Evolutionary conservation across 768 basidiomycete genomes (phyloP), one percentile per base, ranked within the genome.

Genomic region (Coprinellus micaceus): DNA sequence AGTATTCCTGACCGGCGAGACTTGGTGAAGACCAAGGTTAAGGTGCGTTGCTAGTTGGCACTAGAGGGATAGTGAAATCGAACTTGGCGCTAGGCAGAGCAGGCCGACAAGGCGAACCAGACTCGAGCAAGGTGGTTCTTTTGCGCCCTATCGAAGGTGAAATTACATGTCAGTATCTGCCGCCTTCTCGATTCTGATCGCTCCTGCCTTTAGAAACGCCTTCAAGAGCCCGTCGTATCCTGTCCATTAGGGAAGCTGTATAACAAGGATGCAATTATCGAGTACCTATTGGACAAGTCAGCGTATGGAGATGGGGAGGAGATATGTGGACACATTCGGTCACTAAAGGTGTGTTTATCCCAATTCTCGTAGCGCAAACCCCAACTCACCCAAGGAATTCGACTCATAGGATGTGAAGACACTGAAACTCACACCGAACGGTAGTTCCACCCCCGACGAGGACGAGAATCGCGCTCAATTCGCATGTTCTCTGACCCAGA

Each of bases 191-290:
- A n/a, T n/a, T 28, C 15, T 53, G 21, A 47, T 29, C 7, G 55
- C 50, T 11, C 47, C 19, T 39, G 24, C 2, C 19, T 2, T 19
- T 65, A 95, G 93, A 82, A 82, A 53, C 86, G 85, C n/a, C 78
- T 98, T 1, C 85, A 87, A 64, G 86, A 91, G 57, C 97, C 97
- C 0, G 77, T 98, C 4, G 97, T 98, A 0, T 87, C 94, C 0
- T 96, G 94, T 71, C 86, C 86, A 0, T 79, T 98, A 0, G 97
- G 97, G 11, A 96, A 95, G 69, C 76, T 99, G 0, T 98, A 98
- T 69, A 99, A 98, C 73, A 97, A 96, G 67, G 96, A 96, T 63
- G 84, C 95, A 1, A 77, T 99, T 25, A 82, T 99, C 39, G 92
- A 97, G 69, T 96, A 86, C 71, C 77, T 98, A 29, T 73, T 98